Conservation (phyloP, 2,329 filamentous ascomycete genomes). For the Ramularia collo-cygni region DNA sequence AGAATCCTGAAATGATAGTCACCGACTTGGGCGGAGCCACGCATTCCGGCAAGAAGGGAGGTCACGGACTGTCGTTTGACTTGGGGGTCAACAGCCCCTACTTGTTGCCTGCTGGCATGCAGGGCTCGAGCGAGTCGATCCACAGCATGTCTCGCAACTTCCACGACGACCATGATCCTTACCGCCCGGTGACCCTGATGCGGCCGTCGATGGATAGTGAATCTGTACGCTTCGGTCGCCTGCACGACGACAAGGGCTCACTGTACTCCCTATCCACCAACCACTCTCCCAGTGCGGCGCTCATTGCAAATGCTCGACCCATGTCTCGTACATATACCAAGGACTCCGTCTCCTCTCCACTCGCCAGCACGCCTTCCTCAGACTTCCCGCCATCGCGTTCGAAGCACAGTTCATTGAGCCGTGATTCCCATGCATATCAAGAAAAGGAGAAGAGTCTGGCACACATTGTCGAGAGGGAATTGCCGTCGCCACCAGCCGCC, state of each 20-base stretch:
- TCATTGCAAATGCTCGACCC: constrained; percentile 51
- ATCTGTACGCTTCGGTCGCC: constrained; percentile 15
- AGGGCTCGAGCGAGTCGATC: constrained; percentile 77
- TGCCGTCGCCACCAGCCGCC: constrained; percentile 6
- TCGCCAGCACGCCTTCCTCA: constrained; percentile 6
- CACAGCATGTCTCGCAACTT: constrained; percentile 75
- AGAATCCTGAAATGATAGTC: constrained; percentile 50
- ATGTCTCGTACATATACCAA: constrained; percentile 50
- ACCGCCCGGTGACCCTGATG: constrained; percentile 59
- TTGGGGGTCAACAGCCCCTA: constrained; percentile 78
- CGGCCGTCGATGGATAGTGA: constrained; percentile 38
- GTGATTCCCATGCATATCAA: constrained; percentile 5
- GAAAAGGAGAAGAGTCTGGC: constrained; percentile 18
- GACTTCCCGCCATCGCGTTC: constrained; percentile 19
- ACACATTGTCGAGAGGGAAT: constrained; percentile 15
- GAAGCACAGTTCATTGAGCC: constrained; percentile 17
- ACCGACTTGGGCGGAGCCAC: constrained; percentile 33
- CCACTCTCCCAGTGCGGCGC: constrained; percentile 40
- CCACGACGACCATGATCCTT: constrained; percentile 73
- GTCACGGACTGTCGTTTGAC: constrained; percentile 48
- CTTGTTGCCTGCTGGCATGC: constrained; percentile 75
- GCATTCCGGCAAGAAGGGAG: constrained; percentile 18
- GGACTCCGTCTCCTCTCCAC: constrained; percentile 28
- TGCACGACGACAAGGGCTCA: constrained; percentile 38
- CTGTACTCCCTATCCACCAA: constrained; percentile 45